Base-by-base conservation (phyloP, 345 rosid species). In the Citrus inodora region DNA sequence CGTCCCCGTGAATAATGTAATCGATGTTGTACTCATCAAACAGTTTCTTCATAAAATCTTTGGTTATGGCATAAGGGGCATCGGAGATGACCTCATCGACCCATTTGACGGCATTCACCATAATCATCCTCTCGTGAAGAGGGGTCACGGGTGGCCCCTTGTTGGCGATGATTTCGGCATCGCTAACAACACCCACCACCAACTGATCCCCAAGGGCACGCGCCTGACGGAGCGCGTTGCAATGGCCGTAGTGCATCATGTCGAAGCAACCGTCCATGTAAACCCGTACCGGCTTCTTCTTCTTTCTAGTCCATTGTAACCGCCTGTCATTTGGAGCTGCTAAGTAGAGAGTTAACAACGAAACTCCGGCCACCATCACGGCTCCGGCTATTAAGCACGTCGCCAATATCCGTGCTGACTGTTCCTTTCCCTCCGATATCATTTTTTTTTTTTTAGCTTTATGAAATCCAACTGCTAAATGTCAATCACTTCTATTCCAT, bases 211-310 rank as follows among this genome's bases (percentile, higher is more conserved):
- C 97, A 0, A 92, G 84, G 2, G 93, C 89, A 46, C 89, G 87
- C 1, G 97, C 97, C 85, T 92, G 97, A 3, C 94, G 87, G 27
- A 92, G 92, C 13, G 97, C 97, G 75, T 92, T 90, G 87, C 92
- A 89, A 81, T 92, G 94, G 53, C 97, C 97, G 76, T 92, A 92
- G 80, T 92, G 97, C 97, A 92, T 92, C 90, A 92, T 87, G 78
- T 92, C 97, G 80, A 90, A 92, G 76, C 97, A 90, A 2, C 97
- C 97, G 65, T 92, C 97, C 97, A 92, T 92, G 82, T 92, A 90
- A 2, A 90, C 97, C 28, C 97, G 89, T 5, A 89, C 78, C 6
- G 83, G 78, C 85, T 86, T 86, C 85, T 86, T 86, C 83, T 86
- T 87, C 74, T 83, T 83, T 53, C 74, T 79, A 53, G 81, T 74